phyloP scores from a whole-genome alignment of 805 yeast genomes.

The Ogataea parapolymorpha region DNA sequence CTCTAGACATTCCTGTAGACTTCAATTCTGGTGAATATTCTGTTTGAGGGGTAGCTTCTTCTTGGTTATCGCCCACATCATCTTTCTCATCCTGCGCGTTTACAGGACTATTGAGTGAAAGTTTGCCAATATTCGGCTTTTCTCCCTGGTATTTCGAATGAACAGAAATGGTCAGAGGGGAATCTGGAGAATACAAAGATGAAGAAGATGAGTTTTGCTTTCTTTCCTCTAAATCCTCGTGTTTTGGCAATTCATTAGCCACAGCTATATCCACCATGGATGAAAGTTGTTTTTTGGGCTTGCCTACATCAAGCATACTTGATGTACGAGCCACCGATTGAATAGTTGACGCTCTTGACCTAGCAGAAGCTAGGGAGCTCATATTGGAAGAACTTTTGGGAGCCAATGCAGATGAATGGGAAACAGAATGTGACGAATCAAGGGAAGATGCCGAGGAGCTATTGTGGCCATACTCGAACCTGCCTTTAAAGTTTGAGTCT shows the following conservation, averaged over 20 bases:
- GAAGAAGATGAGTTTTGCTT: constrained; percentile 6
- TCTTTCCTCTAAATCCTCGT: constrained; percentile 2
- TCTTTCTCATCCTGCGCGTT: neutral
- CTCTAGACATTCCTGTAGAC: constrained; percentile 8
- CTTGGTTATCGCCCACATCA: neutral
- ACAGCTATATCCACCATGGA: constrained; percentile 15
- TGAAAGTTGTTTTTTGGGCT: constrained; percentile 9
- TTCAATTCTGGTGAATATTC: neutral
- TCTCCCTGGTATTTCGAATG: neutral
- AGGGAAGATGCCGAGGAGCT: constrained; percentile 14
- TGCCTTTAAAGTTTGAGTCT: constrained; percentile 17
- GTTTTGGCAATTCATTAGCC: constrained; percentile 6
- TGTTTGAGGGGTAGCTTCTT: neutral
- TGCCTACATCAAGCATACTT: constrained; percentile 17
- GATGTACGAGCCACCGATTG: constrained; percentile 8
- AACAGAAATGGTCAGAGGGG: constrained; percentile 3
- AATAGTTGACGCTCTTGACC: constrained; percentile 13
- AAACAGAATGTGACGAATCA: constrained; percentile 2
- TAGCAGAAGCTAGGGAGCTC: constrained; percentile 16
- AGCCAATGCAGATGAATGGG: neutral
- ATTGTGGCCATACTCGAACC: constrained; percentile 22
- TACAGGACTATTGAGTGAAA: neutral
- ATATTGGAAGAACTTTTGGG: constrained; percentile 8
- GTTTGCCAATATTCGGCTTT: neutral
- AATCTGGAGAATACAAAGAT: neutral